Evolutionary conservation across 805 yeast species (phyloP).

Genomic region (Lipomyces orientalis): DNA sequence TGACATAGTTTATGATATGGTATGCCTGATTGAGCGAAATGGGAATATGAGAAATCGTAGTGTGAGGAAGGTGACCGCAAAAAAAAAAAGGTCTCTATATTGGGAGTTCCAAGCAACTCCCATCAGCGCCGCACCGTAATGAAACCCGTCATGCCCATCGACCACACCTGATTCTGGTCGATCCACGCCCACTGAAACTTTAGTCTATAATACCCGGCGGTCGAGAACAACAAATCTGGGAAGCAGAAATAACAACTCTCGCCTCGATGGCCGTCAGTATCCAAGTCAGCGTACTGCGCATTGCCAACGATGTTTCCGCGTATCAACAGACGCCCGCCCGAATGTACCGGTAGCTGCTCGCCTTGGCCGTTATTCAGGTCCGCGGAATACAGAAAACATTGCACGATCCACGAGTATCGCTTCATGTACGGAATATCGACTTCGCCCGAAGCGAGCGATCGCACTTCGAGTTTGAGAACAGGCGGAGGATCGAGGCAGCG

Average conservation of each 20-base stretch:
- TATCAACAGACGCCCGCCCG: conserved; percentile 30
- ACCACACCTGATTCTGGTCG: conserved; percentile 39
- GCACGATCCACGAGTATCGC: conserved; percentile 34
- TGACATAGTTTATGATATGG: conserved; percentile 27
- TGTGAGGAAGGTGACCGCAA: no score
- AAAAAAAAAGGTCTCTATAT: no score
- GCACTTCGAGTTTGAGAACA: conserved; percentile 33
- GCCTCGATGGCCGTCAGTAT: conserved; percentile 22
- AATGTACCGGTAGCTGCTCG: background rate
- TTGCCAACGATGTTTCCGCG: conserved; percentile 35
- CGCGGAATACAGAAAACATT: conserved; percentile 27
- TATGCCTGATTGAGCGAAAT: background rate
- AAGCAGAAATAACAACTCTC: conserved; percentile 42
- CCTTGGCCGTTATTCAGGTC: background rate
- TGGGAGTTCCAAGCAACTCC: no score
- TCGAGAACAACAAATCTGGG: conserved; percentile 45
- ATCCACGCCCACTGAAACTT: conserved; percentile 42
- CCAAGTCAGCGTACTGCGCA: conserved; percentile 31
- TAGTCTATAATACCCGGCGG: conserved; percentile 45
- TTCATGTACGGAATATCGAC: conserved; percentile 30
- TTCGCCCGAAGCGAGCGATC: conserved; percentile 15
- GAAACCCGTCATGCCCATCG: conserved; percentile 36
- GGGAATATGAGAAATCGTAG: background rate
- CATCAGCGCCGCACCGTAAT: no score
- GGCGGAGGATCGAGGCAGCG: conserved; percentile 39